Evolutionary conservation across 2,329 filamentous ascomycete species (phyloP).

Genomic region (Fusarium concolor): DNA sequence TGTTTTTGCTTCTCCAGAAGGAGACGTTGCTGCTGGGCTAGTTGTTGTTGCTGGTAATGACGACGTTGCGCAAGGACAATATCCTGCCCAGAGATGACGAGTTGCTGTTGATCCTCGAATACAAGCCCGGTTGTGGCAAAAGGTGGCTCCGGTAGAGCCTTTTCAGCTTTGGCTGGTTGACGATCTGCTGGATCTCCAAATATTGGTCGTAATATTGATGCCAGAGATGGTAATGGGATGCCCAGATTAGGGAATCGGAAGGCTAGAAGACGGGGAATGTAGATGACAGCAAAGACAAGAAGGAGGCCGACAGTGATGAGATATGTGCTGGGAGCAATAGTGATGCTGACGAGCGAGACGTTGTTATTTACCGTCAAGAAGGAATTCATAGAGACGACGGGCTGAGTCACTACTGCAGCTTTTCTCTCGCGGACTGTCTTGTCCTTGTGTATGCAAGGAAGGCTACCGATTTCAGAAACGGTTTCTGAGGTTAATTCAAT

Average conservation of each 20-base stretch:
- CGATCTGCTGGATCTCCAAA: constrained; percentile 25
- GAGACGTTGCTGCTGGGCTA: constrained; percentile 27
- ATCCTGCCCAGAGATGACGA: constrained; percentile 49
- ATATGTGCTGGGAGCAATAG: constrained; percentile 68
- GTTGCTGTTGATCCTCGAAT: constrained; percentile 50
- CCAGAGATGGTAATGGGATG: constrained; percentile 49
- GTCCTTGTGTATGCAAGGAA: not conserved
- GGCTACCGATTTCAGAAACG: not conserved
- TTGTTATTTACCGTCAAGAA: constrained; percentile 71
- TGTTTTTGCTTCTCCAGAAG: constrained; percentile 40
- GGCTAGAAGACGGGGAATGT: constrained; percentile 54
- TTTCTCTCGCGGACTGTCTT: constrained; percentile 3
- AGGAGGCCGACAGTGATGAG: constrained; percentile 62
- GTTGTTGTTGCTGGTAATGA: constrained; percentile 37
- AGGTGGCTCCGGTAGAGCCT: constrained; percentile 45
- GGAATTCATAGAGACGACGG: constrained; percentile 63
- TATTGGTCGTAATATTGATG: constrained; percentile 36
- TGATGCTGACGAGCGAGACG: constrained; percentile 69
- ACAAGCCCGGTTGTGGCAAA: constrained; percentile 46
- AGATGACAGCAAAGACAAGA: constrained; percentile 64
- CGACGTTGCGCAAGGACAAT: constrained; percentile 45
- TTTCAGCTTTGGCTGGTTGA: constrained; percentile 32
- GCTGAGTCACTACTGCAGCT: constrained; percentile 20
- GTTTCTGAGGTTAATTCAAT: constrained; percentile 14
- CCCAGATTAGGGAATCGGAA: constrained; percentile 51